These are phyloP conservation scores for Teunomyces funiuensis DNA, from an alignment of 805 yeast species.

Conservation along the genomic window DNA sequence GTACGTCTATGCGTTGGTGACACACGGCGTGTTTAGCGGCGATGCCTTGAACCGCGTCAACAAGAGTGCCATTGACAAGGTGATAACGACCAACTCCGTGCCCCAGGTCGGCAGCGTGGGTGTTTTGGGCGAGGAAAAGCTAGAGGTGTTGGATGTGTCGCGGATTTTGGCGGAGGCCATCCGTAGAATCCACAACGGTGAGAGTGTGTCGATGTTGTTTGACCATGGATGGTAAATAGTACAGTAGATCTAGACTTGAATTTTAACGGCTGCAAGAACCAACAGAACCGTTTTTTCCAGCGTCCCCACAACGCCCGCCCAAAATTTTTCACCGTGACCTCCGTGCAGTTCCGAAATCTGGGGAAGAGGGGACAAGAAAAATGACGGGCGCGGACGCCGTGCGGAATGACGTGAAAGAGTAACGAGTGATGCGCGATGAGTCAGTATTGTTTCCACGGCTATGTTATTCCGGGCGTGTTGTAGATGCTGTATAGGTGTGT, in stretches of 20 bases:
- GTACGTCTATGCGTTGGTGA: slow-evolving; percentile 80
- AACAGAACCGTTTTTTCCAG: background rate
- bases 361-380: slow-evolving; percentile 4
- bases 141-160: slow-evolving; percentile 85
- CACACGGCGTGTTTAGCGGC: slow-evolving; percentile 92
- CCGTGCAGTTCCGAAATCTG: slow-evolving; percentile 8
- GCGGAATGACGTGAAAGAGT: too few relatives aligned
- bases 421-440: too few relatives aligned
- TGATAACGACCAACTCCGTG: slow-evolving; percentile 87
- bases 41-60: slow-evolving; percentile 77
- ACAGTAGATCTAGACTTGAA: too few relatives aligned
- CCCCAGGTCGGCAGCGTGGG: slow-evolving; percentile 68
- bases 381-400: too few relatives aligned
- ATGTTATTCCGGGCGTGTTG: too few relatives aligned
- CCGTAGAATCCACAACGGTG: slow-evolving; percentile 95
- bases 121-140: slow-evolving; percentile 49
- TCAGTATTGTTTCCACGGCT: too few relatives aligned
- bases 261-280: background rate
- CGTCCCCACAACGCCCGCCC: slow-evolving; percentile 1
- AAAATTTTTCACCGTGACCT: background rate
- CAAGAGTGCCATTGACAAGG: slow-evolving; percentile 71
- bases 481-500: too few relatives aligned
- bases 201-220: slow-evolving; percentile 88
- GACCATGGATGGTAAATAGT: slow-evolving; percentile 65
- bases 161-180: slow-evolving; percentile 91